Conservation (phyloP, 2,329 filamentous ascomycete genomes). For the Sclerotiophoma versabilis region DNA sequence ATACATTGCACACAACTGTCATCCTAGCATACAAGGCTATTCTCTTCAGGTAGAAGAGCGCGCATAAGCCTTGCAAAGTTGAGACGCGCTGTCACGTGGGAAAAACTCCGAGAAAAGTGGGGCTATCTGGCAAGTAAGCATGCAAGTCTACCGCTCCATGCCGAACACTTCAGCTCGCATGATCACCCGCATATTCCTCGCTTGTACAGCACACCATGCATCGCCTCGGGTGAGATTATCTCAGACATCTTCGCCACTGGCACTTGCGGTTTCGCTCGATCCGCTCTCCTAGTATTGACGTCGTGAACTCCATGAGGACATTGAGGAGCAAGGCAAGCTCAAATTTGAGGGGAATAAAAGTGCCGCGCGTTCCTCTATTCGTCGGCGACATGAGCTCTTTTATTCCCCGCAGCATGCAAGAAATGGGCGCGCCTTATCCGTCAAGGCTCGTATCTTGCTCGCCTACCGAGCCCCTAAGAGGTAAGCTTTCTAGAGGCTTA, state of each 20-base stretch:
- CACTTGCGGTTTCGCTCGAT: background rate
- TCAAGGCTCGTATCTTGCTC: constrained; percentile 9
- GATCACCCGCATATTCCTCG: constrained; percentile 9
- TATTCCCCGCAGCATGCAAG: background rate
- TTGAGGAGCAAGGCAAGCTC: background rate
- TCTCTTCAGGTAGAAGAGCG: background rate
- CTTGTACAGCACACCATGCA: background rate
- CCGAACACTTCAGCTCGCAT: background rate
- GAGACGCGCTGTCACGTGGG: constrained; percentile 8
- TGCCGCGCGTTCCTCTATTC: background rate
- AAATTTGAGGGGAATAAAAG: background rate
- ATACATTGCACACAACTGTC: background rate
- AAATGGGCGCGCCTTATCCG: background rate
- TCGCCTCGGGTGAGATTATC: background rate
- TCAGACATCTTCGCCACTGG: background rate
- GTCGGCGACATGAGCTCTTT: background rate
- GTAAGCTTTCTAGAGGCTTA: constrained; percentile 12
- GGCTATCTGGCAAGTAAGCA: background rate
- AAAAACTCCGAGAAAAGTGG: background rate
- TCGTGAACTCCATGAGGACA: background rate
- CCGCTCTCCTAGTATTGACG: background rate
- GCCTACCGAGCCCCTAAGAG: constrained; percentile 5
- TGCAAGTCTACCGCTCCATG: background rate
- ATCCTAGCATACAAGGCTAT: background rate
- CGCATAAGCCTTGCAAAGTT: background rate